These are phyloP conservation scores for Hericium rajendrae DNA, from an alignment of 768 basidiomycete species.

Conservation along the genomic window DNA sequence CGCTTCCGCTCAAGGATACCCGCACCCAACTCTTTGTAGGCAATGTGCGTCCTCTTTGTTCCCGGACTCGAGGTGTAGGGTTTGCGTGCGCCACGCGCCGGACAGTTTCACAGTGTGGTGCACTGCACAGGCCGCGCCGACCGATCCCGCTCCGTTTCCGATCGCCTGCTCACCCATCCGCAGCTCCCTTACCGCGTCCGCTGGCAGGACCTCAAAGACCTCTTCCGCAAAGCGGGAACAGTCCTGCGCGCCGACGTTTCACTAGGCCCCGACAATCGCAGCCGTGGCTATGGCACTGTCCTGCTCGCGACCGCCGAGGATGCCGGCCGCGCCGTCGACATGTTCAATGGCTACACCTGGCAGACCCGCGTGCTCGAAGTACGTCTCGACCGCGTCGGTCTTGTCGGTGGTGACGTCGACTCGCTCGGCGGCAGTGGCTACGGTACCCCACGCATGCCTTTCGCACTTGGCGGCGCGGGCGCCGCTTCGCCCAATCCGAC, in stretches of 20 bases:
- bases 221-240: constrained; percentile 89
- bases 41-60: constrained; percentile 52
- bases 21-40: constrained; percentile 94
- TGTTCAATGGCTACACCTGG: constrained; percentile 97
- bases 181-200: constrained; percentile 94
- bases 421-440: constrained; percentile 3
- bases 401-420: constrained; percentile 30
- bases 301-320: constrained; percentile 92
- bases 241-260: constrained; percentile 42
- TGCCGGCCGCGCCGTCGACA: constrained; percentile 87
- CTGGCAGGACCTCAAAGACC: constrained; percentile 99
- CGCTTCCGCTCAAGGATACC: constrained; percentile 60
- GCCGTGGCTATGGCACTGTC: constrained; percentile 90
- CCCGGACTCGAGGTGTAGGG: not conserved
- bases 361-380: constrained; percentile 90
- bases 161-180: not conserved
- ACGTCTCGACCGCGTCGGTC: constrained; percentile 73
- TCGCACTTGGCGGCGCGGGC: constrained; percentile 1
- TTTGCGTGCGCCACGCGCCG: too few relatives aligned
- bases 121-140: too few relatives aligned
- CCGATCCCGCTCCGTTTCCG: not conserved
- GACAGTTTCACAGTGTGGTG: not conserved
- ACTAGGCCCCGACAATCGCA: constrained; percentile 77
- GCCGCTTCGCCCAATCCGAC: not conserved
- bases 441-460: constrained; percentile 5